A percentile compares a stretch with the other conserved stretches of the same genome.
Conservation (phyloP, 129 eudicot genomes). For the Solidago caesia region DNA sequence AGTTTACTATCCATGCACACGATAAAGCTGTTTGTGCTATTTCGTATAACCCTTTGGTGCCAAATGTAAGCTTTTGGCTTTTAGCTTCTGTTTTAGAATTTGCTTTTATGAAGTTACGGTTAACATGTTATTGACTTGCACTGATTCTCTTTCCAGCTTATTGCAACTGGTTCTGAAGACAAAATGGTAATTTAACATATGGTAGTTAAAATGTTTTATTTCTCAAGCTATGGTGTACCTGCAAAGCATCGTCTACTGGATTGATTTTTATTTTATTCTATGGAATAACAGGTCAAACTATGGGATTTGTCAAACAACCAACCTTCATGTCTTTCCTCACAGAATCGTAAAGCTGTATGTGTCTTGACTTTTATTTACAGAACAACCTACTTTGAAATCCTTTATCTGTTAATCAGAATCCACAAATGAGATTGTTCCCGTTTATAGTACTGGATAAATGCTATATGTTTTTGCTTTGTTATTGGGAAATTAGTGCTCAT, state of each 20-base stretch:
- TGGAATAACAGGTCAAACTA: constrained; percentile 62
- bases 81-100: not conserved
- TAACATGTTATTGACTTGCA: constrained; percentile 26
- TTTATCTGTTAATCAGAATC: not conserved
- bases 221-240: constrained; percentile 1
- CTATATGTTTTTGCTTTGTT: too few species aligned
- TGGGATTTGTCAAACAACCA: constrained; percentile 85
- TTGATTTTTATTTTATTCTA: not conserved
- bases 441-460: too few species aligned
- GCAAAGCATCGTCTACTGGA: not conserved
- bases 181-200: constrained; percentile 55
- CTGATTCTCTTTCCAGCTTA: constrained; percentile 52
- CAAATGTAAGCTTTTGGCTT: constrained; percentile 46
- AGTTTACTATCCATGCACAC: constrained; percentile 89
- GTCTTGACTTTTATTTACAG: not conserved
- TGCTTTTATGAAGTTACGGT: not conserved
- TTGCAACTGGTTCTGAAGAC: constrained; percentile 93
- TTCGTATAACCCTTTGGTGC: constrained; percentile 61
- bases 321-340: constrained; percentile 79
- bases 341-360: constrained; percentile 89
- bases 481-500: too few species aligned
- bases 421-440: too few species aligned
- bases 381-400: not conserved
- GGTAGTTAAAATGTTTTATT: not conserved
- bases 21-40: constrained; percentile 82